Evolutionary conservation across 108 stramenopile species (phyloP).

Genomic region (Schizochytrium sp.): DNA sequence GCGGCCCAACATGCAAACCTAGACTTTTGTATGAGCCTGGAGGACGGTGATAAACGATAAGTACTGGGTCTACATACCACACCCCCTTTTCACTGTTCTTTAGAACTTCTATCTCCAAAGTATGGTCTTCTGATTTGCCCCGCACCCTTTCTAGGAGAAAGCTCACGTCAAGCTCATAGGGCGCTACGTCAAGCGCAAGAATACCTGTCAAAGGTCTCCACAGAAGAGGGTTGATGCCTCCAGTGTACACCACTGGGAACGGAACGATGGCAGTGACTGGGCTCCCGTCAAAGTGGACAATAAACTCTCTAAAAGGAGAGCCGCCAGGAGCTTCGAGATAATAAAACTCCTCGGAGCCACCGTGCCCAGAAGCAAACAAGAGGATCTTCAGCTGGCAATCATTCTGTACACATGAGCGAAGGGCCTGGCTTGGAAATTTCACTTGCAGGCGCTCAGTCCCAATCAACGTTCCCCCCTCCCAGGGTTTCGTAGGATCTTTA

Average conservation of each 20-base stretch:
- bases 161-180: neutral
- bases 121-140: neutral
- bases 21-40: neutral
- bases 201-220: neutral
- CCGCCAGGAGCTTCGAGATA: constrained; percentile 18
- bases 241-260: constrained; percentile 14
- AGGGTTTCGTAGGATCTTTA: neutral
- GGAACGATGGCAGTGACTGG: neutral
- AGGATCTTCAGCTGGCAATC: neutral
- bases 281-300: neutral
- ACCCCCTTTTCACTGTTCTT: neutral
- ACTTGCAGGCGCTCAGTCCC: neutral
- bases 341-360: constrained; percentile 33
- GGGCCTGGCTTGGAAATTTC: neutral
- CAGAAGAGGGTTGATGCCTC: constrained; percentile 13
- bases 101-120: neutral
- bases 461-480: neutral
- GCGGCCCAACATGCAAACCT: neutral
- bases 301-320: neutral
- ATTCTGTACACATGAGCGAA: neutral
- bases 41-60: neutral
- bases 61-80: neutral
- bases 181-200: neutral
- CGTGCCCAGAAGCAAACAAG: neutral
- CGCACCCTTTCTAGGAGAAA: neutral